Base-by-base conservation (phyloP, 2,329 filamentous ascomycete genomes). In the Cladosporium sp. region DNA sequence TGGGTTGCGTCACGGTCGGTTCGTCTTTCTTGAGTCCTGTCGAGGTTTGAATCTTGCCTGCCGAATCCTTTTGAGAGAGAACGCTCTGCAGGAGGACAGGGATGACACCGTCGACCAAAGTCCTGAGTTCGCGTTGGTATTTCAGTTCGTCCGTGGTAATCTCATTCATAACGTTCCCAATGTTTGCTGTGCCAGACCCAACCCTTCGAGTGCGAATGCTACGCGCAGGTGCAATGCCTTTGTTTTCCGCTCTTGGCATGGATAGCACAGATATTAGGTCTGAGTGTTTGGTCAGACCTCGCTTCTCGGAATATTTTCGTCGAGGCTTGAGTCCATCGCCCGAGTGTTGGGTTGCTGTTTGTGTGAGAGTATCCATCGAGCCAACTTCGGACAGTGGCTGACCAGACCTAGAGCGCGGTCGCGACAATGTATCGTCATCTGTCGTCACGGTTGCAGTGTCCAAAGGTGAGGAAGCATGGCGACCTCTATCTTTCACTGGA, bases 191-290 rank as follows among this genome's bases (percentile, higher is more conserved):
- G 8, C 65, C 86, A 12, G 89, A 81, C 41, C 86, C 85, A 73
- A 87, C 90, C 67, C 89, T 87, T 71, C 88, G 88, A 32, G 90
- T 90, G 65, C 92, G 88, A 65, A 95, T 86, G 77, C 92, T 96
- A 54, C 91, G 87, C 32, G 90, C 87, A 28, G 92, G 93, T 66
- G 89, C 86, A 68, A 92, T 87, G 74, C 90, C 93, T 74, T 84
- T 88, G 67, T 85, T 86, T 66, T 89, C 85, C 59, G 85, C 84
- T 60, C 78, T 80, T 15, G 90, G 88, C 66, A 92, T 80, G 0
- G 93, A 98, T 10, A 99, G 83, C 2, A 97, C 92, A 0, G 95
- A 98, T 47, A 99, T 92, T 28, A 99, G 84, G 77, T 99, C 95
- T 18, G 93, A 93, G 78, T 98, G 93, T 67, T 92, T 96, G 4